Conservation (phyloP, 176 grass and related monocot species). For the Musa schizocarpa region DNA sequence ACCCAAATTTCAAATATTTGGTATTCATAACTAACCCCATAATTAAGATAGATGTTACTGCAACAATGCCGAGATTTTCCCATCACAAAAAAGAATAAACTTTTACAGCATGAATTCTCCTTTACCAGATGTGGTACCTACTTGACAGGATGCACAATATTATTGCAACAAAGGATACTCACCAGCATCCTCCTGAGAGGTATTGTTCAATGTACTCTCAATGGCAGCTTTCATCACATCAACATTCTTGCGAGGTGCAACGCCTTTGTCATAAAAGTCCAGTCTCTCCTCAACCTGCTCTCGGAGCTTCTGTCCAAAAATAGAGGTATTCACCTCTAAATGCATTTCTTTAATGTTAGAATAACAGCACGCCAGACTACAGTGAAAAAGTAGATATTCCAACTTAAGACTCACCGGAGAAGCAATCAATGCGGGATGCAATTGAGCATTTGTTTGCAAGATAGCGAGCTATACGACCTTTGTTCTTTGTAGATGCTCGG, state of each 20-base stretch:
- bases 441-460: constrained; percentile 97
- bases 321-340: constrained; percentile 49
- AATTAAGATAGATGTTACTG: not conserved
- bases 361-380: not conserved
- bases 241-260: constrained; percentile 86
- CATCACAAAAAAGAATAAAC: not conserved
- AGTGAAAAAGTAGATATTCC: not conserved
- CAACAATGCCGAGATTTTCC: too few species aligned
- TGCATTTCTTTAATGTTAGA: not conserved
- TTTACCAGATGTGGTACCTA: too few species aligned
- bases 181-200: constrained; percentile 31
- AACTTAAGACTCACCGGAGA: constrained; percentile 46
- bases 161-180: not conserved
- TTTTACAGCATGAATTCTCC: too few species aligned
- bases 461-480: constrained; percentile 92
- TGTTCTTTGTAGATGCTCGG: constrained; percentile 78
- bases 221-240: constrained; percentile 92
- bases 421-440: constrained; percentile 96
- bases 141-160: too few species aligned
- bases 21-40: too few species aligned
- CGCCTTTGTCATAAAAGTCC: constrained; percentile 89
- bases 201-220: constrained; percentile 30
- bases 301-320: constrained; percentile 76
- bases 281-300: constrained; percentile 96
- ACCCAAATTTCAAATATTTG: too few species aligned